Evolutionary conservation across 768 basidiomycete genomes (phyloP).

Genomic region (Epithele typhae): DNA sequence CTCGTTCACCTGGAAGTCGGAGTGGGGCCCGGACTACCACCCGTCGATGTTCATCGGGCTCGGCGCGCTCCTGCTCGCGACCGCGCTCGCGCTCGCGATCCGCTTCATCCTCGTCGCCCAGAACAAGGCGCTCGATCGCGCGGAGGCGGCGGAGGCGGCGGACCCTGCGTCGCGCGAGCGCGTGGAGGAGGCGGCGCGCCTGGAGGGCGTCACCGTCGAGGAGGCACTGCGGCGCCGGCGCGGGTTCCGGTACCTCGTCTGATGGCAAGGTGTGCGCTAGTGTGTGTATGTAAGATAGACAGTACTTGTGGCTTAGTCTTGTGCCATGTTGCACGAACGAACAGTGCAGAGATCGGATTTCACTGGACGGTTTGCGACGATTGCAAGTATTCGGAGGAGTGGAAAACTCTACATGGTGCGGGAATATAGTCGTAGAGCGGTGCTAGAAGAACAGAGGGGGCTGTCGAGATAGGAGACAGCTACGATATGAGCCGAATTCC

Average conservation of each 20-base stretch:
- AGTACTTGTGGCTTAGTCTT: too few relatives aligned
- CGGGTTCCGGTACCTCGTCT: constrained; percentile 58
- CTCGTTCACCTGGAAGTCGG: constrained; percentile 56
- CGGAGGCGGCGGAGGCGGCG: constrained; percentile 39
- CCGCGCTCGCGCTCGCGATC: constrained; percentile 35
- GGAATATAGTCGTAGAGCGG: too few relatives aligned
- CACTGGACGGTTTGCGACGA: too few relatives aligned
- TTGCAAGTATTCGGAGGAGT: too few relatives aligned
- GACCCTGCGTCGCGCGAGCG: constrained; percentile 42
- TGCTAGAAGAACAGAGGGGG: too few relatives aligned
- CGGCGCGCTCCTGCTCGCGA: constrained; percentile 28
- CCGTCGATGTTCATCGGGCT: constrained; percentile 54
- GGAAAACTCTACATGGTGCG: too few relatives aligned
- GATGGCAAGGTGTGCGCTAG: too few relatives aligned
- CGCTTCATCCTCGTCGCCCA: constrained; percentile 41
- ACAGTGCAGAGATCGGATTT: too few relatives aligned
- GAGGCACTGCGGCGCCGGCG: constrained; percentile 53
- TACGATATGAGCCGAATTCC: too few relatives aligned
- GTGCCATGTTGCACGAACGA: too few relatives aligned
- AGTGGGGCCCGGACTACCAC: constrained; percentile 62
- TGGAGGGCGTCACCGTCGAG: constrained; percentile 57
- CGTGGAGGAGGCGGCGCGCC: constrained; percentile 52
- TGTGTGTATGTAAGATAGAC: too few relatives aligned
- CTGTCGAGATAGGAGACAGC: too few relatives aligned
- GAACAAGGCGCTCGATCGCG: constrained; percentile 47